phyloP scores from a whole-genome alignment of 2,329 filamentous ascomycete genomes.

The Clarireedia sp. region DNA sequence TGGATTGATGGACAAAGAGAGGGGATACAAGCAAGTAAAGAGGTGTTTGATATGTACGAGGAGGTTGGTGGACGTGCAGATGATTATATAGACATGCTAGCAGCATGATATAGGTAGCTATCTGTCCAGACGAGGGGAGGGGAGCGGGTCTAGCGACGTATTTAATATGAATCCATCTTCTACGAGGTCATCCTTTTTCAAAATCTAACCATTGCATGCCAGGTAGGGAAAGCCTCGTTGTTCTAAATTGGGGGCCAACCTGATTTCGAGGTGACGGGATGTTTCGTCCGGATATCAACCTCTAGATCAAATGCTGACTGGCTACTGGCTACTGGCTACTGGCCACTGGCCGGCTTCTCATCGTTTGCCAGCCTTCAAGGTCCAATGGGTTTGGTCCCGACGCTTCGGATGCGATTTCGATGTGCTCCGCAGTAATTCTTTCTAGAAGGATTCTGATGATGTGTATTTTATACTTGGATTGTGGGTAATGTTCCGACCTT shows the following conservation, averaged over 20 bases:
- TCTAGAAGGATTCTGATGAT: conserved; percentile 8
- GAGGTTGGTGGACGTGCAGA: too few relatives aligned
- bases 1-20: neutral
- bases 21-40: neutral
- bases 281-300: conserved; percentile 5
- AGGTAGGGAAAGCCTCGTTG: conserved; percentile 2
- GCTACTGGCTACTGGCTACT: neutral
- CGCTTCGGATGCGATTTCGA: conserved; percentile 4
- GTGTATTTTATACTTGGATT: neutral
- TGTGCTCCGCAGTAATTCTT: conserved; percentile 7
- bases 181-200: too few relatives aligned
- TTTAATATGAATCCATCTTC: neutral
- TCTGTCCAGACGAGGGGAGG: too few relatives aligned
- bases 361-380: neutral
- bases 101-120: too few relatives aligned
- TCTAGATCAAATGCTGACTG: neutral
- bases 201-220: too few relatives aligned
- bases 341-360: neutral
- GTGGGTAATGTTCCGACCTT: neutral
- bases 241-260: neutral
- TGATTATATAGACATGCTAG: too few relatives aligned
- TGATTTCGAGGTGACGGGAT: conserved; percentile 1
- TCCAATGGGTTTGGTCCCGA: conserved; percentile 4
- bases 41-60: neutral
- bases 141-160: neutral